A percentile compares a stretch with the other conserved stretches of the same genome.
phyloP scores from a whole-genome alignment of 73 alveolate genomes.

The Tetrahymena thermophila region DNA sequence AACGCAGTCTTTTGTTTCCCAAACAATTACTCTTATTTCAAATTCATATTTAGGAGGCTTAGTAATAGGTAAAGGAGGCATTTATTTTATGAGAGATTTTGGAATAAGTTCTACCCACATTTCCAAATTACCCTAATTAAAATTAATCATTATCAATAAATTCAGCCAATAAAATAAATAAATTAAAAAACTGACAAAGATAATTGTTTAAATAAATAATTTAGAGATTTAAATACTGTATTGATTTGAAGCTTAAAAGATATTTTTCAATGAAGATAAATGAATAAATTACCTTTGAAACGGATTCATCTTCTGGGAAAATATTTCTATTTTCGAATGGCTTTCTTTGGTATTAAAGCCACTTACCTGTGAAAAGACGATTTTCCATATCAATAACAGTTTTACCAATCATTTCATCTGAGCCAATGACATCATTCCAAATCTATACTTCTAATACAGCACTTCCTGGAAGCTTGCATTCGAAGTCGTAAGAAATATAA shows the following conservation, averaged over 20 bases:
- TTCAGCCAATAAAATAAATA: too few species aligned
- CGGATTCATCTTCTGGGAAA: conserved; percentile 25
- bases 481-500: conserved; percentile 17
- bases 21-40: conserved; percentile 30
- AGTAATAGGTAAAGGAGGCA: conserved; percentile 20
- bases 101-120: conserved; percentile 38
- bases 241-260: too few species aligned
- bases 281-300: neutral
- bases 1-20: conserved; percentile 39
- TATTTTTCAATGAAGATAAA: too few species aligned
- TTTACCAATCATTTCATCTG: conserved; percentile 23
- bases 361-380: conserved; percentile 21
- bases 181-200: neutral
- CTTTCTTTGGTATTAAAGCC: conserved; percentile 19
- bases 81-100: neutral
- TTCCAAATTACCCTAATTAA: conserved; percentile 8
- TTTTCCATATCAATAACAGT: conserved; percentile 34
- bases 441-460: conserved; percentile 22
- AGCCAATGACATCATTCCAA: conserved; percentile 3
- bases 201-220: too few species aligned
- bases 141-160: too few species aligned
- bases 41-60: conserved; percentile 36
- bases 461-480: conserved; percentile 34
- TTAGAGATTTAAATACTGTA: too few species aligned
- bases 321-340: conserved; percentile 40